Evolutionary conservation across 345 rosid genomes (phyloP), one percentile per base, ranked within the genome.

Genomic region (Kernera saxatilis): DNA sequence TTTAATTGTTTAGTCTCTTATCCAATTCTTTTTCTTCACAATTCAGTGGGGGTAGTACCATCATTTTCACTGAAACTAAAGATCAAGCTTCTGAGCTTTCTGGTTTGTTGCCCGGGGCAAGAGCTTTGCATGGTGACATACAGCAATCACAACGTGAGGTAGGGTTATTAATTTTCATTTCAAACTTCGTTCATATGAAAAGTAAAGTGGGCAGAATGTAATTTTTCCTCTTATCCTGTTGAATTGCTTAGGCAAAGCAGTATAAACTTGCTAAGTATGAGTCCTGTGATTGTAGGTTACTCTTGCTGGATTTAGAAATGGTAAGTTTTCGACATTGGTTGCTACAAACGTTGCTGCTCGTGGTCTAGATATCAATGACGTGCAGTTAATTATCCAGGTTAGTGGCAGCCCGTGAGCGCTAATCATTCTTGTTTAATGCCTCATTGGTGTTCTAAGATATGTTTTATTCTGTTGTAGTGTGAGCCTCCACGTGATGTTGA

Each of bases 401-500:
- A 70, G 78, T 70, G 39, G 50, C 33, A 23, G 32, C 1, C 67
- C n/a, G 1, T 29, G 22, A 26, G 32, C 64, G 35, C 7, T 53
- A 23, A 26, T 55, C 43, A 30, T 17, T 39, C 1, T 64, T 18
- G 21, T 12, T 44, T 8, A 17, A 70, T 36, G 32, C 6, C 14
- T n/a, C 6, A 15, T 36, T 36, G 7, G 26, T 18, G 8, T 43
- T 43, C 67, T 78, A 5, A 79, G 36, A 13, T 11, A 9, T 17
- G 21, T 67, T 57, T 49, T 46, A 11, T 57, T 57, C 12, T 72
- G 14, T 69, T 82, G 19, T 57, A 95, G 99, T 90, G 96, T 77
- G 98, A 92, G 81, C 98, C 99, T 45, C 99, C 99, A 7, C 97
- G 93, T 46, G 99, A 92, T 50, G 96, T 92, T 23, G 98, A 95